Evolutionary conservation across 83 land plant genomes (phyloP), one percentile per base, ranked within the genome.

Genomic region (Picea abies): DNA sequence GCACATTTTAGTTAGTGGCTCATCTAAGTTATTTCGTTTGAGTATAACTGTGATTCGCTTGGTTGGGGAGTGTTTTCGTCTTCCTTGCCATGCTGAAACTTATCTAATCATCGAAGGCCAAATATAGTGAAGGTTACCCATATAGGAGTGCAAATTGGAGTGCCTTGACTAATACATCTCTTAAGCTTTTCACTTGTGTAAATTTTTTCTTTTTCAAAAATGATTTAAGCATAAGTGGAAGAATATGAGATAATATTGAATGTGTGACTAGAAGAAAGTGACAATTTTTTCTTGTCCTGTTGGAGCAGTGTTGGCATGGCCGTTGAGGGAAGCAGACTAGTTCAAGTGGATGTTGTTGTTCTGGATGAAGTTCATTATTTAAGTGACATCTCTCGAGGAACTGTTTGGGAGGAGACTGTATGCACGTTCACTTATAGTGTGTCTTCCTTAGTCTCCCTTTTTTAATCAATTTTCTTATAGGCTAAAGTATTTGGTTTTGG

Each of bases 401-500:
- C 99, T 47, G 98, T 96, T 47, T 97, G 99, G 98, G 99, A 97
- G 79, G 99, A 97, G 73, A 91, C 93, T 67, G 99, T 95, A 90
- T 47, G 95, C 80, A 52, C 72, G 8, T 76, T 77, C 32, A 22
- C 29, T 83, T 41, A 2, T 69, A 23, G 8, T 11, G 37, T 75
- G 10, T 37, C 47, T 76, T n/a, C 6, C 15, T n/a, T 63, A 35
- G 62, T 60, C 83, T 29, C 37, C 37, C 64, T 61, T 19, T 17
- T 25, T 29, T 20, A 5, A 72, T 26, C 32, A 26, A 32, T 66
- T 25, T n/a, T 41, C 76, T 62, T 25, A 9, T 80, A 17, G 16
- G 68, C 8, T 16, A 58, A 44, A 29, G 41, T 41, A 72, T 79
- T 87, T 82, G 15, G 5, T 7, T 61, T 58, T 17, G 8, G 32